Base-by-base conservation (phyloP, 805 yeast genomes). In the Saccharomycopsis javanensis region DNA sequence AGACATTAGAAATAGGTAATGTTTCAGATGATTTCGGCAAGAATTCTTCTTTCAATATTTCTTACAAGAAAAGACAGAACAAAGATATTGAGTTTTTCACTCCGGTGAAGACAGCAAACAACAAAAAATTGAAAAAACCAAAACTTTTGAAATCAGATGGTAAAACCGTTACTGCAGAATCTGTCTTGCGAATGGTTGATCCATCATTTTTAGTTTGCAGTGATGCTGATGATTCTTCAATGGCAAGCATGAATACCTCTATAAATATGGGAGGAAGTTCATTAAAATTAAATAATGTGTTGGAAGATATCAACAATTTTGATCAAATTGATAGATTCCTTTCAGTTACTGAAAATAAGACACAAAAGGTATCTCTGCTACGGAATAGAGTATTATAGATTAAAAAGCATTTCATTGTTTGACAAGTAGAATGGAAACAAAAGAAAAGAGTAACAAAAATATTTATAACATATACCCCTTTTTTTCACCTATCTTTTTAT, bases 151-250 rank as follows among this genome's bases (percentile, higher is more conserved):
- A 60, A 34, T 57, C 61, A 7, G 62, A 60, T 37, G 62, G 62
- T 20, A 38, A 57, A 38, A 60, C 62, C 6, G 62, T 60, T 15
- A 60, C 62, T 18, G 62, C 62, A n/a, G 62, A 60, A 38, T 60
- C 62, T 1, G 60, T 60, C 13, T 30, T 60, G 52, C 55, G 62
- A 57, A 60, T 60, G 62, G 62, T 60, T 5, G 62, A 60, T 34
- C 58, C 60, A 16, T 57, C 60, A 3, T 60, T 60, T 33, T 38
- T 60, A 20, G 62, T 60, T 13, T 30, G 51, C 33, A 60, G 62
- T 55, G 62, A 60, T 42, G 59, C 35, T 23, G 62, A 60, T 18
- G 62, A 60, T 37, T 55, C 60, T 5, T 60, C 62, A 15, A 48
- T 60, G 55, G 51, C 55, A 13, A 57, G 61, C 5, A 37, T 55